phyloP scores from a whole-genome alignment of 768 basidiomycete species.

The Tricholoma matsutake region DNA sequence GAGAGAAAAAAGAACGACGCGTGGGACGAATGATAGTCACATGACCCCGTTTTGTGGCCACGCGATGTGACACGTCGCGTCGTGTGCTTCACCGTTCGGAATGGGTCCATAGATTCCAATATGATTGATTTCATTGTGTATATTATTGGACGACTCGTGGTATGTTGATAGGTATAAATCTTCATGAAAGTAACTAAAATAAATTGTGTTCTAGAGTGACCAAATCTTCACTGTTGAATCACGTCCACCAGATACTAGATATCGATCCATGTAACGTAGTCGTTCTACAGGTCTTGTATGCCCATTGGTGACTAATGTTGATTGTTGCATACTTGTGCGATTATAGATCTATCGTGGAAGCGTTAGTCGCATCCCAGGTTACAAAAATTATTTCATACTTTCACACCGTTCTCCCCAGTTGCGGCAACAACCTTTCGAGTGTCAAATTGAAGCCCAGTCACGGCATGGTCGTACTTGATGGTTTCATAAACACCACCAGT shows the following conservation, averaged over 20 bases:
- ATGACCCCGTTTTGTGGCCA: not conserved
- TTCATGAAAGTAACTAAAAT: not conserved
- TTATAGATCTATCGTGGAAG: conserved; percentile 75
- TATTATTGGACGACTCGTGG: too few relatives aligned
- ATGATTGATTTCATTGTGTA: too few relatives aligned
- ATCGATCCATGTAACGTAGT: conserved; percentile 94
- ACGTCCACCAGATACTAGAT: conserved; percentile 85
- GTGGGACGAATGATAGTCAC: not conserved
- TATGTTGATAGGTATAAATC: not conserved
- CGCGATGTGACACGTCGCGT: not conserved
- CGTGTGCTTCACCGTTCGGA: too few relatives aligned
- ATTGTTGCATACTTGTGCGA: conserved; percentile 87
- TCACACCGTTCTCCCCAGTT: conserved; percentile 89
- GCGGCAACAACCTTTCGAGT: conserved; percentile 90
- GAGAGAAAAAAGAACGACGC: not conserved
- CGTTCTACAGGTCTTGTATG: conserved; percentile 86
- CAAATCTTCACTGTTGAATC: conserved; percentile 89
- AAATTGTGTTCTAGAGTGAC: conserved; percentile 61
- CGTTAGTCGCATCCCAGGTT: conserved; percentile 2
- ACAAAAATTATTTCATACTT: conserved; percentile 43
- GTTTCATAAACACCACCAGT: conserved; percentile 87
- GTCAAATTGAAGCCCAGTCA: conserved; percentile 93
- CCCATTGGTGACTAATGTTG: conserved; percentile 85
- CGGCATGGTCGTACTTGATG: conserved; percentile 84
- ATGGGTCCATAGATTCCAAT: too few relatives aligned